Percentiles rank a stretch among this genome's conserved stretches.
Conservation (phyloP, 2,329 filamentous ascomycete genomes). For the Penicillium crustosum region DNA sequence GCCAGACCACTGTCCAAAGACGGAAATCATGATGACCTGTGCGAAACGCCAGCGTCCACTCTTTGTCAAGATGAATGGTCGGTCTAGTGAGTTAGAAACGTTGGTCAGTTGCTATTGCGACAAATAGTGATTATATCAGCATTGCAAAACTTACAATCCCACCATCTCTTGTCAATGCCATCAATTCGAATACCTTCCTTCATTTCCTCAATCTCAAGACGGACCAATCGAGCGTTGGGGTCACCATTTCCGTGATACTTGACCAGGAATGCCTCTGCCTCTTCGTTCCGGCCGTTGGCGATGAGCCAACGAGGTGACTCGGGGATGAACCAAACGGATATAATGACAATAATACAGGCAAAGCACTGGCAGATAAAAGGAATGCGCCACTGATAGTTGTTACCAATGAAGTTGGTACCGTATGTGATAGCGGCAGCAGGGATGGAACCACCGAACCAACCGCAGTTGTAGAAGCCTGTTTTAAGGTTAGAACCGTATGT, state of each 20-base stretch:
- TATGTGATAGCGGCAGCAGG: constrained; percentile 53
- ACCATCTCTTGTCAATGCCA: constrained; percentile 50
- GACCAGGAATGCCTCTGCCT: constrained; percentile 23
- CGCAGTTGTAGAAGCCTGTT: constrained; percentile 53
- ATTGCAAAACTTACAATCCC: constrained; percentile 44
- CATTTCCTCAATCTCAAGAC: constrained; percentile 31
- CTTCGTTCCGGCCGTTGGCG: constrained; percentile 24
- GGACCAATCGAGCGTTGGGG: constrained; percentile 27
- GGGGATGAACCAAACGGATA: constrained; percentile 62
- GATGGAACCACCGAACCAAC: constrained; percentile 55
- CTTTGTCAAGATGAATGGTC: constrained; percentile 47
- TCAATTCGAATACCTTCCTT: constrained; percentile 45
- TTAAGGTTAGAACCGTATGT: neutral
- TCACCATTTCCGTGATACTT: constrained; percentile 33
- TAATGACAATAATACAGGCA: constrained; percentile 57
- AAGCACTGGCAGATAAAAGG: constrained; percentile 67
- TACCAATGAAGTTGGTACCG: constrained; percentile 48
- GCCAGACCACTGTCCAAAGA: constrained; percentile 54
- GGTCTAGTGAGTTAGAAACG: constrained; percentile 32
- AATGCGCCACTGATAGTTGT: constrained; percentile 59
- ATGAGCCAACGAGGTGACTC: constrained; percentile 60
- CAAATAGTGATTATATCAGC: neutral
- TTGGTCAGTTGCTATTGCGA: neutral
- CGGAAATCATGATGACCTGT: constrained; percentile 53
- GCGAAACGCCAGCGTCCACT: constrained; percentile 51